phyloP scores from a whole-genome alignment of 768 basidiomycete species.

The Mycena amicta region DNA sequence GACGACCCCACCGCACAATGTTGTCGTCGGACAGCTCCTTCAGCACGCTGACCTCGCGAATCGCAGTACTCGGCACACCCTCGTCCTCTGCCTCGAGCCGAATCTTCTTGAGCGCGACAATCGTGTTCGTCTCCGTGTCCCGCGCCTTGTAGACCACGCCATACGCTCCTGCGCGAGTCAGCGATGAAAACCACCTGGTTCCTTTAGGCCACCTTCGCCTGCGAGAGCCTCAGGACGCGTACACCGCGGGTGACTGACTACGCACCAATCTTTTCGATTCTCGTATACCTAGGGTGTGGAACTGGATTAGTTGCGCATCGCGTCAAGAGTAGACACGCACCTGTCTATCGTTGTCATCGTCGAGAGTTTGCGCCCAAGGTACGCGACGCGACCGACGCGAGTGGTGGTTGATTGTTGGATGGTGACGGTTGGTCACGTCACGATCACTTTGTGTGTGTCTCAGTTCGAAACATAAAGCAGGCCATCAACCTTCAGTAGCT shows the following conservation, averaged over 20 bases:
- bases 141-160: constrained; percentile 98
- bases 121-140: constrained; percentile 73
- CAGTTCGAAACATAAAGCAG: no score
- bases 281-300: constrained; percentile 72
- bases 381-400: background rate
- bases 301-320: background rate
- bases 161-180: constrained; percentile 74
- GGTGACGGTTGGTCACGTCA: constrained; percentile 6
- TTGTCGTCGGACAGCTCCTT: constrained; percentile 97
- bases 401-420: constrained; percentile 11
- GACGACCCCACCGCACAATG: constrained; percentile 74
- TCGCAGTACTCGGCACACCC: constrained; percentile 97
- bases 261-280: constrained; percentile 98
- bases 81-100: constrained; percentile 99
- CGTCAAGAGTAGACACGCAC: constrained; percentile 31
- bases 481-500: no score
- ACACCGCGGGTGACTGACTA: constrained; percentile 32
- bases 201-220: constrained; percentile 45
- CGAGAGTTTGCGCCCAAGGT: constrained; percentile 5
- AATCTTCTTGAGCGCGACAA: constrained; percentile 99
- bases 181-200: constrained; percentile 1
- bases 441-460: background rate
- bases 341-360: constrained; percentile 55
- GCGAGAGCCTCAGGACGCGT: constrained; percentile 17
- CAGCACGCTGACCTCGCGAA: constrained; percentile 94